A percentile compares a stretch with the other conserved stretches of the same genome.
phyloP scores from a whole-genome alignment of 2,329 filamentous ascomycete genomes.

The Pleomassaria siparia region DNA sequence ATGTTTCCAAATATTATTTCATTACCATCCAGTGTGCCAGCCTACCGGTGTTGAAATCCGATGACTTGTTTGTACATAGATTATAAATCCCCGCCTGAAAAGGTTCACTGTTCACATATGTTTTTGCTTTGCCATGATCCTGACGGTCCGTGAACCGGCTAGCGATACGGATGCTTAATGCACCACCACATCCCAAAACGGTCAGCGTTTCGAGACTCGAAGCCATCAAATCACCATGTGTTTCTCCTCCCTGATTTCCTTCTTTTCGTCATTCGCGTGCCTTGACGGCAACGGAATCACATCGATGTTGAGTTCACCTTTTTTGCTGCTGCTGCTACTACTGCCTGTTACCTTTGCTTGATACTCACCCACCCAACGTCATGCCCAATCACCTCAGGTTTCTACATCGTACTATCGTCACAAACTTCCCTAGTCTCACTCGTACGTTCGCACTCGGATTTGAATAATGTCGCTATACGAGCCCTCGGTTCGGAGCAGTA shows the following conservation, averaged over 20 bases:
- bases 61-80: not conserved
- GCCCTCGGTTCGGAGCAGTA: constrained; percentile 5
- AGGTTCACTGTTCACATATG: constrained; percentile 1
- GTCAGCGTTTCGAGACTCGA: constrained; percentile 4
- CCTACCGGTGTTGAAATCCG: not conserved
- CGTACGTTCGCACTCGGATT: not conserved
- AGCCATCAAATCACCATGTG: constrained; percentile 1
- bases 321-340: not conserved
- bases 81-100: not conserved
- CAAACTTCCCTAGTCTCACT: not conserved
- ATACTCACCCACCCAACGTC: no score
- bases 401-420: not conserved
- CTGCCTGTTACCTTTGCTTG: no score
- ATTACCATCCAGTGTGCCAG: no score
- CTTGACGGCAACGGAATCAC: not conserved
- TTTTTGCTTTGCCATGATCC: not conserved
- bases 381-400: constrained; percentile 9
- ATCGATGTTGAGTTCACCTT: constrained; percentile 7
- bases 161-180: not conserved
- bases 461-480: constrained; percentile 10
- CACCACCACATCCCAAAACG: constrained; percentile 2
- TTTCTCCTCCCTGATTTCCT: not conserved
- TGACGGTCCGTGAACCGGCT: not conserved
- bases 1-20: not conserved
- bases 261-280: not conserved